These are phyloP conservation scores for Xylaria sp. DNA, from an alignment of 2,329 filamentous ascomycete species.

Conservation along the genomic window DNA sequence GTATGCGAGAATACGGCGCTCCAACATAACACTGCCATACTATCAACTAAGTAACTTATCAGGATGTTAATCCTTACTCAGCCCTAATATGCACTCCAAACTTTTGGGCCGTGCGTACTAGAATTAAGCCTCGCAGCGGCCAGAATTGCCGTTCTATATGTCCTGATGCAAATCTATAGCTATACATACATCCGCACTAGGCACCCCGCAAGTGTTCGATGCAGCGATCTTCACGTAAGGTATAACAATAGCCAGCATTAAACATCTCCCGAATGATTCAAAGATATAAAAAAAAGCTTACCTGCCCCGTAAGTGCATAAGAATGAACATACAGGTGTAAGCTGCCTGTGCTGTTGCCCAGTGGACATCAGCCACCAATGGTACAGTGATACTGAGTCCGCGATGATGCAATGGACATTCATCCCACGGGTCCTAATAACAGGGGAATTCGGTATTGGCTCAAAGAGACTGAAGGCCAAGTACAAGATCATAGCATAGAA, in stretches of 20 bases:
- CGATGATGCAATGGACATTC: constrained; percentile 25
- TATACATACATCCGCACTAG: constrained; percentile 5
- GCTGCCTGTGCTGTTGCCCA: constrained; percentile 12
- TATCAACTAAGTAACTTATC: background rate
- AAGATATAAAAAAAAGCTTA: background rate
- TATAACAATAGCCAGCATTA: background rate
- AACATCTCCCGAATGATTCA: constrained; percentile 10
- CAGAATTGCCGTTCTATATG: constrained; percentile 18
- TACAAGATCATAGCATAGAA: background rate
- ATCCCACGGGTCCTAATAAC: constrained; percentile 26
- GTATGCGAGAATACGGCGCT: constrained; percentile 17
- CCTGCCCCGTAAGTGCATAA: constrained; percentile 1
- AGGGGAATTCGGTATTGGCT: background rate
- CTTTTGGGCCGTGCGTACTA: background rate
- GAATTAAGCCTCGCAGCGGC: constrained; percentile 10
- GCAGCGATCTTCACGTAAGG: constrained; percentile 18
- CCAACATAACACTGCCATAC: constrained; percentile 11
- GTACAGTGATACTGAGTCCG: constrained; percentile 1
- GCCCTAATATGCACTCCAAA: constrained; percentile 11
- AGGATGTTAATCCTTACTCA: constrained; percentile 9
- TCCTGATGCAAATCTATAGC: background rate
- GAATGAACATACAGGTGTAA: constrained; percentile 6
- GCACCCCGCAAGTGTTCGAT: constrained; percentile 12
- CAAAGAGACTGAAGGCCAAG: background rate
- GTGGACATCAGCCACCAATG: constrained; percentile 3